Evolutionary conservation across 106 monocot species (phyloP), one percentile per base, ranked within the genome.

Genomic region (Cymbidium sinense): DNA sequence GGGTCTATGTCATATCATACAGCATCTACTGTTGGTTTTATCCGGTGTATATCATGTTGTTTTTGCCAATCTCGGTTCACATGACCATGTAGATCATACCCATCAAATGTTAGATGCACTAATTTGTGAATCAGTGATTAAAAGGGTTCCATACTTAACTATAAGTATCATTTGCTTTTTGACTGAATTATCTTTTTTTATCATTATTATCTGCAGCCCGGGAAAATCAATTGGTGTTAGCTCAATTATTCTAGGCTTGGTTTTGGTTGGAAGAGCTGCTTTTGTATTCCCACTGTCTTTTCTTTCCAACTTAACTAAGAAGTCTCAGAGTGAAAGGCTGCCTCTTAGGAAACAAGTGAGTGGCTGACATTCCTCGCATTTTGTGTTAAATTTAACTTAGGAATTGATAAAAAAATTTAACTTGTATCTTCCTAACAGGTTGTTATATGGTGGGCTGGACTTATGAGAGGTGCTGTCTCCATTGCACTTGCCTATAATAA

Each of bases 401-500:
- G 35, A 52, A 50, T 64, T 62, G 43, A 50, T 33, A 29, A 43
- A 44, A n/a, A 18, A 70, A 6, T 62, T 37, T 41, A 50, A 34
- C n/a, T 39, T 6, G 20, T 21, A 52, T 19, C 33, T 87, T 79
- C n/a, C 72, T 36, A 2, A 64, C 86, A 99, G 99, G 76, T 99
- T 73, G 84, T 81, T 75, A 95, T 99, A 87, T 99, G 99, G 99
- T 99, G 99, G 99, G 94, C 99, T 35, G 99, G 99, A 77, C 87
- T 99, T 21, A 99, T 99, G 99, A 92, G 99, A 81, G 99, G 99
- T 70, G 95, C 99, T 25, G 99, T 99, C 43, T 99, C 99, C 12
- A 93, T 99, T 87, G 99, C 99, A 70, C 95, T 99, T 86, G 99
- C 99, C 80, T 99, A 99, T 82, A 99, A 93, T 83, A 83, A 99